These are phyloP conservation scores for Fusarium solani-melongenae DNA, from an alignment of 2,329 filamentous ascomycete species.

Conservation along the genomic window DNA sequence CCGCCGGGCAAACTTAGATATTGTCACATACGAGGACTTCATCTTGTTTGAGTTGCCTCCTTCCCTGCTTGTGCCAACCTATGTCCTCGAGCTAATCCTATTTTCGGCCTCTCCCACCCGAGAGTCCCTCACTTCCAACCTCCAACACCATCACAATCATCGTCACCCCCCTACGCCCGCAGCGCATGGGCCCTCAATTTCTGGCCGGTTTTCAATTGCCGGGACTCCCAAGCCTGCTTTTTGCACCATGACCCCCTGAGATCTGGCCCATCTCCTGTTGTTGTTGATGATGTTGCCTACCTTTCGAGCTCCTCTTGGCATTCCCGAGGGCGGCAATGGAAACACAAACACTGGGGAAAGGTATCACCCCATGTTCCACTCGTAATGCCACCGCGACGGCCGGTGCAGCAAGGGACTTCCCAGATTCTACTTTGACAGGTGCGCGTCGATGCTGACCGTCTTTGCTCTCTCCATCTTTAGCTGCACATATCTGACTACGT, in stretches of 20 bases:
- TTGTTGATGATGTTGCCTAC: constrained; percentile 9
- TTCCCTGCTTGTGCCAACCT: constrained; percentile 11
- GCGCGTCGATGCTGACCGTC: constrained; percentile 25
- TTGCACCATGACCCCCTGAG: constrained; percentile 11
- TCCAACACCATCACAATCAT: constrained; percentile 20
- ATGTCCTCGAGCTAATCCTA: background rate
- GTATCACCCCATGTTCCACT: constrained; percentile 34
- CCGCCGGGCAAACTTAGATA: constrained; percentile 19
- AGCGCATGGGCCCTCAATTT: constrained; percentile 27
- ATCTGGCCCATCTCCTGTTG: constrained; percentile 1
- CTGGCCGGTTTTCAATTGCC: constrained; percentile 22
- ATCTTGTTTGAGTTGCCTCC: background rate
- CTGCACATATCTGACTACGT: background rate
- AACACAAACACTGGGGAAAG: constrained; percentile 14
- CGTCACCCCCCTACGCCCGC: constrained; percentile 22
- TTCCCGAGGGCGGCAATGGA: constrained; percentile 30
- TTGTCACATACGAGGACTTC: background rate
- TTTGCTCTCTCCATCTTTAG: constrained; percentile 14
- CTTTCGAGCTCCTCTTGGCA: constrained; percentile 20
- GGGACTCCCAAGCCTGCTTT: constrained; percentile 17
- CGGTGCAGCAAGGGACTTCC: constrained; percentile 26
- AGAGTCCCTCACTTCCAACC: constrained; percentile 1
- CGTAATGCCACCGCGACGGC: constrained; percentile 37
- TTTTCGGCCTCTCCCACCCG: background rate
- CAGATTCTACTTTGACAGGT: constrained; percentile 23